Conservation (phyloP, 441 rosid species). For the Populus hybrid region DNA sequence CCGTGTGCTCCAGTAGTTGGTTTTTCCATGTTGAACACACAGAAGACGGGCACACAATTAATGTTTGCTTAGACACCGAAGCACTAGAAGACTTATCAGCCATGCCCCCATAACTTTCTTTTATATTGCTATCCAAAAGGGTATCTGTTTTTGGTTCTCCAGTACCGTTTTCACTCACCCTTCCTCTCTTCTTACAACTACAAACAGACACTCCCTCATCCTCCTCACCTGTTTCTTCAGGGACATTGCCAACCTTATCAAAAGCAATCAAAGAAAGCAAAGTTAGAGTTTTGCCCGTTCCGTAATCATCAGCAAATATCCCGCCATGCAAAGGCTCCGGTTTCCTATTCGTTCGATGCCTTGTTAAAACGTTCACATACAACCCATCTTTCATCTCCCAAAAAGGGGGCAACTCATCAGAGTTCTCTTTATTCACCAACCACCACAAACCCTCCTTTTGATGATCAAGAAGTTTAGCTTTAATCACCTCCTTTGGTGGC, state of each 20-base stretch:
- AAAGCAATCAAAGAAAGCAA: no score
- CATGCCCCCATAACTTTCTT: slow-evolving; percentile 20
- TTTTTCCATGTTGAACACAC: slow-evolving; percentile 83
- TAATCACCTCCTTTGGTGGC: no score
- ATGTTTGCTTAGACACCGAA: slow-evolving; percentile 41
- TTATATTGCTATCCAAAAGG: slow-evolving; percentile 14
- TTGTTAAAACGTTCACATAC: slow-evolving; percentile 62
- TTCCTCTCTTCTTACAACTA: slow-evolving; percentile 45
- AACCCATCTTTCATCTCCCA: slow-evolving; percentile 78
- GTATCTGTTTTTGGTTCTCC: slow-evolving; percentile 30
- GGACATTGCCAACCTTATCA: no score
- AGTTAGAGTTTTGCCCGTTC: slow-evolving; percentile 54
- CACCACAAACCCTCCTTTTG: no score
- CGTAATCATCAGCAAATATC: slow-evolving; percentile 90
- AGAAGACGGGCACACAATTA: slow-evolving; percentile 84
- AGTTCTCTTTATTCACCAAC: no score
- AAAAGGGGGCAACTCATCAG: slow-evolving; percentile 66
- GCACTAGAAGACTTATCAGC: slow-evolving; percentile 19
- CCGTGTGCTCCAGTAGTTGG: slow-evolving; percentile 74
- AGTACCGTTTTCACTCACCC: slow-evolving; percentile 33
- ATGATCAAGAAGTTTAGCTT: no score
- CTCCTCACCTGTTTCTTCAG: no score
- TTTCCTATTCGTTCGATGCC: slow-evolving; percentile 48
- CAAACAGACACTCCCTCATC: neutral
- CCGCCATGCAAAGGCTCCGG: slow-evolving; percentile 85